Evolutionary conservation across 495 filamentous ascomycete genomes (phyloP).

Genomic region (Lindgomyces ingoldianus): DNA sequence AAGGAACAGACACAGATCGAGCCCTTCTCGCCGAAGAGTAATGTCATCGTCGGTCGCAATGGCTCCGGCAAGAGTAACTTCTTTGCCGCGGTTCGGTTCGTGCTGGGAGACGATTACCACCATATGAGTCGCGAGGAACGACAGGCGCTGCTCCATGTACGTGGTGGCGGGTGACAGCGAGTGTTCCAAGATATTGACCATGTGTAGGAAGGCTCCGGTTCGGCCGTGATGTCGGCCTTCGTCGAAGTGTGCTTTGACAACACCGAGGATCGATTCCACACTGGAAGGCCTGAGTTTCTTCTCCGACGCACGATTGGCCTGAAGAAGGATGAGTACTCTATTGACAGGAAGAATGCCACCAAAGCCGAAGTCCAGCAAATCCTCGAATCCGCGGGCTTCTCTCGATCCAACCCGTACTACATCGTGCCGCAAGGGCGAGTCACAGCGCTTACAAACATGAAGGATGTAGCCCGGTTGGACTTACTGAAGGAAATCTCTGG

Average conservation of each 20-base stretch:
- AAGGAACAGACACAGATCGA: conserved; percentile 99
- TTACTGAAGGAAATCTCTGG: conserved; percentile 96
- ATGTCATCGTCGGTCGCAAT: conserved; percentile 99
- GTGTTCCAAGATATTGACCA: conserved; percentile 4
- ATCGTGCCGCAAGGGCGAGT: conserved; percentile 98
- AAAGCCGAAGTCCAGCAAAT: conserved; percentile 94
- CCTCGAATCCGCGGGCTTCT: conserved; percentile 94
- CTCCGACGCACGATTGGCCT: conserved; percentile 91
- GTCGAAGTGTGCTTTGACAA: conserved; percentile 99
- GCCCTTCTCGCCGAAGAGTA: conserved; percentile 95
- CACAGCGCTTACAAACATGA: conserved; percentile 96
- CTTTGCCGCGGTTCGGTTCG: conserved; percentile 98
- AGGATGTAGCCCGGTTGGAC: conserved; percentile 83
- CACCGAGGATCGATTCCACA: conserved; percentile 91
- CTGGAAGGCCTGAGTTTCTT: conserved; percentile 84
- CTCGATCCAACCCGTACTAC: conserved; percentile 96
- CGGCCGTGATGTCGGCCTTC: conserved; percentile 97
- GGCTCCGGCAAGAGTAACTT: conserved; percentile 99
- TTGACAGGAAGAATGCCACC: conserved; percentile 93
- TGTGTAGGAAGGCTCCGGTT: conserved; percentile 82
- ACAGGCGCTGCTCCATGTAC: conserved; percentile 82
- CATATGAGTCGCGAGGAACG: conserved; percentile 96
- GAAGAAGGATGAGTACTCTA: conserved; percentile 98
- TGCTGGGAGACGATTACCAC: conserved; percentile 95
- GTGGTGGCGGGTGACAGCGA: conserved; percentile 25